Conservation (phyloP, 306 rosid genomes). For the Purshia tridentata region DNA sequence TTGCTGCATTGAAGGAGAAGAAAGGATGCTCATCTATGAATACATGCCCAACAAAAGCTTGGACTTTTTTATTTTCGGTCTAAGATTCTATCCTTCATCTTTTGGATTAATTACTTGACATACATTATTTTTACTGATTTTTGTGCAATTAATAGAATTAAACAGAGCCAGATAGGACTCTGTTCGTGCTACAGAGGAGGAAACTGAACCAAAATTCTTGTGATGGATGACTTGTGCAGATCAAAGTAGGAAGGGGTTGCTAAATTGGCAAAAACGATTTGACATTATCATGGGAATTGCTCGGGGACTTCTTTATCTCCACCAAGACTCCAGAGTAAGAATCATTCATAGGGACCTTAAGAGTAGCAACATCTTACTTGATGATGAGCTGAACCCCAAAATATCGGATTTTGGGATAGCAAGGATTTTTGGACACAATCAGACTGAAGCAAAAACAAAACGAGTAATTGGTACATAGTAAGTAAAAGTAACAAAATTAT, state of each 20-base stretch:
- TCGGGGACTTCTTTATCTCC: slow-evolving; percentile 31
- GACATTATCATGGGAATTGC: slow-evolving; percentile 28
- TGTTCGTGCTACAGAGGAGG: not conserved
- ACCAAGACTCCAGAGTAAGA: slow-evolving; percentile 30
- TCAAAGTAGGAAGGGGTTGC: slow-evolving; percentile 7
- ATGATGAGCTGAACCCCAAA: slow-evolving; percentile 31
- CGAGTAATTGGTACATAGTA: slow-evolving; percentile 30
- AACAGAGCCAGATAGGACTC: not conserved
- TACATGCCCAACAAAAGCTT: slow-evolving; percentile 24
- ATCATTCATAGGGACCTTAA: slow-evolving; percentile 33
- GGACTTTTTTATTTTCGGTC: slow-evolving; percentile 29
- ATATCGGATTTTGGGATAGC: slow-evolving; percentile 39
- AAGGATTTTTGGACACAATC: slow-evolving; percentile 24
- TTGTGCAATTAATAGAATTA: not conserved
- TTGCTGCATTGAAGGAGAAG: slow-evolving; percentile 22
- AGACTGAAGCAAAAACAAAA: slow-evolving; percentile 27
- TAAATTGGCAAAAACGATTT: slow-evolving; percentile 22
- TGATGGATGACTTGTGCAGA: not conserved
- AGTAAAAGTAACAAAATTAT: not conserved
- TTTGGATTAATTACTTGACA: not conserved
- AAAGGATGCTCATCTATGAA: slow-evolving; percentile 20
- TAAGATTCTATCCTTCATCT: not conserved
- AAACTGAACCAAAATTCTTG: not conserved
- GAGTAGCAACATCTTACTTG: slow-evolving; percentile 33
- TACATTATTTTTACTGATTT: not conserved